Evolutionary conservation across 164 flowering plant genomes (phyloP).

Genomic region (Aristolochia californica): DNA sequence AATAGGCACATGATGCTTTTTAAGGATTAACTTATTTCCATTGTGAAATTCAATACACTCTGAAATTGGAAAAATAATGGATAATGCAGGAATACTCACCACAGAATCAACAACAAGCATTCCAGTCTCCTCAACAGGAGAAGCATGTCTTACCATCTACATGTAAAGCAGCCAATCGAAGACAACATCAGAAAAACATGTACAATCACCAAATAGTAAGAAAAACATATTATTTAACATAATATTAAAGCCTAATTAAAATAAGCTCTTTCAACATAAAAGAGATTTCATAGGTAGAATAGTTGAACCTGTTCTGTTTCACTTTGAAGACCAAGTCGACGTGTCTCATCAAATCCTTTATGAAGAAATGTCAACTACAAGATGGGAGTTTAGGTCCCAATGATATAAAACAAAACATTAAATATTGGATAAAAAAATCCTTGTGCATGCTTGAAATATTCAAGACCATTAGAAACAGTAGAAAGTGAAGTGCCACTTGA

Average conservation of each 20-base stretch:
- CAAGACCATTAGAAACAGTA: no score
- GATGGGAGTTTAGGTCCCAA: background rate
- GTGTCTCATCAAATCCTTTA: constrained; percentile 94
- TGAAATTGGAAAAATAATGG: background rate
- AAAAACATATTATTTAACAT: background rate
- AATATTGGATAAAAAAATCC: no score
- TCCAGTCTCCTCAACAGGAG: constrained; percentile 80
- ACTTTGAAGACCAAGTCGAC: constrained; percentile 78
- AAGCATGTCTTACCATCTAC: constrained; percentile 83
- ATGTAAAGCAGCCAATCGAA: constrained; percentile 4
- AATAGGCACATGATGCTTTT: constrained; percentile 6
- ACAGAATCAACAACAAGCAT: constrained; percentile 96
- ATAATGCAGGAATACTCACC: constrained; percentile 33
- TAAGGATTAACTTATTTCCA: background rate
- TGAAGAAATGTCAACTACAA: constrained; percentile 73
- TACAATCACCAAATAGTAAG: background rate
- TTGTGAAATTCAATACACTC: background rate
- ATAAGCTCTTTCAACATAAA: background rate
- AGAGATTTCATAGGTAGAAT: background rate
- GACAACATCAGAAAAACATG: background rate
- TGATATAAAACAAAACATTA: no score
- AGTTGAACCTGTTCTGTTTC: constrained; percentile 77
- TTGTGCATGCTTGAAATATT: no score
- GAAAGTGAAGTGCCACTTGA: no score
- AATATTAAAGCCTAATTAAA: background rate